Evolutionary conservation across 1,139 yeast genomes (phyloP).

Genomic region (Hyphopichia khmerensis): DNA sequence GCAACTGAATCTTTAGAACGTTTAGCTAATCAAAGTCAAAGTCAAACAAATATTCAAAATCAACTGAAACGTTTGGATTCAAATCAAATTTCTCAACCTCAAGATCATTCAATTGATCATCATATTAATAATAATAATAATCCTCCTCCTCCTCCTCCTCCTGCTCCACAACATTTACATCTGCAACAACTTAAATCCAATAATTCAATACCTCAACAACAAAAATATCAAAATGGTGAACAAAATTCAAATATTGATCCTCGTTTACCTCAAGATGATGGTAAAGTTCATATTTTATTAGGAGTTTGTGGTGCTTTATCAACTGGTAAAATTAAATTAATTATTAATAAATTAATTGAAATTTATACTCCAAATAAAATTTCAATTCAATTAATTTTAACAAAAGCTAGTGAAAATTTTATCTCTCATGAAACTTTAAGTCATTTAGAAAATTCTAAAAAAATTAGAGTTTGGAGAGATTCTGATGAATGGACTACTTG

Average conservation of each 20-base stretch:
- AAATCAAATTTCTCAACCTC: too few relatives aligned
- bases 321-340: conserved; percentile 69
- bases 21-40: too few relatives aligned
- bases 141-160: not conserved
- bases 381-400: conserved; percentile 76
- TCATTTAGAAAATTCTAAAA: conserved; percentile 34
- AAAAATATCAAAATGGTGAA: conserved; percentile 23
- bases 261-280: conserved; percentile 86
- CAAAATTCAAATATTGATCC: conserved; percentile 66
- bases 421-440: conserved; percentile 56
- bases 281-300: conserved; percentile 78
- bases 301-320: conserved; percentile 93
- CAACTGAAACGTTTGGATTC: not conserved
- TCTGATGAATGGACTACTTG: conserved; percentile 90
- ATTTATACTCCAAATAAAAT: conserved; percentile 74
- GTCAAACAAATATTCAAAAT: conserved; percentile 10
- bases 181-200: too few relatives aligned
- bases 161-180: not conserved
- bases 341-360: conserved; percentile 74
- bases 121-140: too few relatives aligned
- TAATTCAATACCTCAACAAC: not conserved
- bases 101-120: too few relatives aligned
- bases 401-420: conserved; percentile 81
- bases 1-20: conserved; percentile 6
- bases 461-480: conserved; percentile 80